Conservation (phyloP, 352 stramenopile genomes). For the Aphanomyces cochlioides region DNA sequence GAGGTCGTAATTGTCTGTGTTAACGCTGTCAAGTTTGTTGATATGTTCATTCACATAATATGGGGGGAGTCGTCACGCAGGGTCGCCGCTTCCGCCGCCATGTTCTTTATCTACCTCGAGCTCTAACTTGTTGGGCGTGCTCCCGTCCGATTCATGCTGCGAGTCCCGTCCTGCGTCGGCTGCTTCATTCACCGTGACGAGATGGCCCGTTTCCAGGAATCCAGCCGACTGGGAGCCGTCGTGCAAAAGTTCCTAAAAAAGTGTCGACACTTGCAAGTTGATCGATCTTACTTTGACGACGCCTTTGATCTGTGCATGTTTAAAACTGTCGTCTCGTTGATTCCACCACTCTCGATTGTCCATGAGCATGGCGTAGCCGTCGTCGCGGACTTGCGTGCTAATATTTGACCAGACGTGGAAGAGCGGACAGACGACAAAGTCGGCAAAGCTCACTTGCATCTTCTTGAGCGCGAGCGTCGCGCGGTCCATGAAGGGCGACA, state of each 20-base stretch:
- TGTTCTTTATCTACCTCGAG: no score
- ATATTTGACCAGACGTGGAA: conserved; percentile 87
- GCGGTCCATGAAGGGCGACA: conserved; percentile 93
- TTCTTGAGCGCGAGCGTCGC: conserved; percentile 89
- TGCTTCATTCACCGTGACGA: no score
- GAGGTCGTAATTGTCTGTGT: no score
- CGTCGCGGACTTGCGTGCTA: conserved; percentile 57
- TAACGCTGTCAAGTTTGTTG: no score
- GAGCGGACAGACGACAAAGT: conserved; percentile 89
- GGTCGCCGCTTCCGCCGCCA: no score
- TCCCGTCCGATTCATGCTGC: no score
- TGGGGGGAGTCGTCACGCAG: no score
- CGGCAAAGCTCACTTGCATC: conserved; percentile 93
- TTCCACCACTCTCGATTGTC: conserved; percentile 83
- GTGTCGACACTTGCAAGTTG: neutral
- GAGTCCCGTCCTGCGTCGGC: no score
- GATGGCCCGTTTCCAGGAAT: no score
- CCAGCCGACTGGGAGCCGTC: neutral
- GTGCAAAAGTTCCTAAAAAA: neutral
- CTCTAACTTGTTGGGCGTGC: no score
- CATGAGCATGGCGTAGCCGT: conserved; percentile 63
- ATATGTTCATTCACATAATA: no score
- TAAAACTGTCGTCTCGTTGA: conserved; percentile 73
- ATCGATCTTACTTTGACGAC: conserved; percentile 41
- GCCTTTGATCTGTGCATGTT: conserved; percentile 81